Evolutionary conservation across 768 basidiomycete genomes (phyloP).

Genomic region (Podaxis carcinomalis): DNA sequence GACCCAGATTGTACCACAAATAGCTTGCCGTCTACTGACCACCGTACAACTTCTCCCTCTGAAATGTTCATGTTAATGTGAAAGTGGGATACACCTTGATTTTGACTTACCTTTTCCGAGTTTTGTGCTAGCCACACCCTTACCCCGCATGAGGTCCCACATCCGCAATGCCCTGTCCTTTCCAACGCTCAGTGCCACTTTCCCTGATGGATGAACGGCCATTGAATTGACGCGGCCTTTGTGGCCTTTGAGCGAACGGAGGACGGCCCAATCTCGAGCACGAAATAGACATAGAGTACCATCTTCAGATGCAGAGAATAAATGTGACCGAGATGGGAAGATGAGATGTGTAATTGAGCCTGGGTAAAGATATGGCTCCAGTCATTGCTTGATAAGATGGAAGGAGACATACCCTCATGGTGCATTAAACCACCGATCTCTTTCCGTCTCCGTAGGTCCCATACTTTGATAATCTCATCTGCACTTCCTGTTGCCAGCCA

Average conservation of each 20-base stretch:
- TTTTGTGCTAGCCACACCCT: constrained; percentile 84
- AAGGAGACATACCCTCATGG: constrained; percentile 67
- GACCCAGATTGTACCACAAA: constrained; percentile 79
- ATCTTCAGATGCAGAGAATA: constrained; percentile 91
- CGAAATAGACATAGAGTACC: constrained; percentile 87
- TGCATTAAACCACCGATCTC: constrained; percentile 95
- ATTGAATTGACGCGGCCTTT: constrained; percentile 89
- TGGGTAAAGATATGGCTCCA: constrained; percentile 23
- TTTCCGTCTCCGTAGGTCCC: constrained; percentile 89
- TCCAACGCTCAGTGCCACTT: constrained; percentile 88
- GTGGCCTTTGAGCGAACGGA: constrained; percentile 87
- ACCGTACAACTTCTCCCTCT: constrained; percentile 94
- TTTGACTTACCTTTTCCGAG: constrained; percentile 73
- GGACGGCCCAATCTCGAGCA: constrained; percentile 89
- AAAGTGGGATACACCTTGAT: not conserved
- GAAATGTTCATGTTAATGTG: not conserved
- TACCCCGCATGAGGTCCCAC: constrained; percentile 99
- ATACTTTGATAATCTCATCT: constrained; percentile 97
- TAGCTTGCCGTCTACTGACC: constrained; percentile 71
- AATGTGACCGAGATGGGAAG: constrained; percentile 86
- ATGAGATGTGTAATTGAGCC: constrained; percentile 88
- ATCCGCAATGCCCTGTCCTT: constrained; percentile 86
- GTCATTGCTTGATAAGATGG: not conserved
- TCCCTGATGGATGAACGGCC: constrained; percentile 89
- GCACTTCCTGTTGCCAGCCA: constrained; percentile 94